Percentiles rank a stretch among this genome's conserved stretches.
Conservation (phyloP, 1,284 basidiomycete genomes). For the Apiotrichum mycotoxinovorans region DNA sequence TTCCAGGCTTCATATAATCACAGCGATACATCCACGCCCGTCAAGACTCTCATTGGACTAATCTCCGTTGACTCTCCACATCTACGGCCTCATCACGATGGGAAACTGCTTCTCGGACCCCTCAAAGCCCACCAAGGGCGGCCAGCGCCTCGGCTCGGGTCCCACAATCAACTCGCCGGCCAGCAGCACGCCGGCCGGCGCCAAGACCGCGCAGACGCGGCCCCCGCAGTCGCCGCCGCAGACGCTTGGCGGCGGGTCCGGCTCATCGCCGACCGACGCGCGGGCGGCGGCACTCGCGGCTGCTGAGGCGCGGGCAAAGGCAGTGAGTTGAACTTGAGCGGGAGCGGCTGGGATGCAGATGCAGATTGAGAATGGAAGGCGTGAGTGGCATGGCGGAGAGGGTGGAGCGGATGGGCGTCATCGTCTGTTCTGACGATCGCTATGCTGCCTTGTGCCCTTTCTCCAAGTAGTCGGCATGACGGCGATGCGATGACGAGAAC, state of each 20-base stretch:
- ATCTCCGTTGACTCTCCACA: background rate
- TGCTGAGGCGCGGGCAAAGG: slow-evolving; percentile 45
- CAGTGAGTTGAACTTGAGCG: slow-evolving; percentile 32
- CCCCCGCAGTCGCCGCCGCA: slow-evolving; percentile 20
- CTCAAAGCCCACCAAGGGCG: slow-evolving; percentile 23
- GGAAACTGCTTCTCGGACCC: slow-evolving; percentile 51
- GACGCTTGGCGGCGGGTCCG: slow-evolving; percentile 18
- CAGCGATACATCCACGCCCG: no score
- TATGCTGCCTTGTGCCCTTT: no score
- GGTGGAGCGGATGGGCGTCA: no score
- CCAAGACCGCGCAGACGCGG: background rate
- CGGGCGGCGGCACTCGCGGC: slow-evolving; percentile 42
- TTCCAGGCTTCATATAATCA: no score
- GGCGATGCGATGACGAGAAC: no score
- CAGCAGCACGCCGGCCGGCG: background rate
- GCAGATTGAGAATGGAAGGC: no score
- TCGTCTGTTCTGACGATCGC: no score
- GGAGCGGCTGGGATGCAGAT: no score
- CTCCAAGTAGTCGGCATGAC: no score
- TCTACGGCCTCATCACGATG: slow-evolving; percentile 22
- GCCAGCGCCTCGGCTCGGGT: slow-evolving; percentile 43
- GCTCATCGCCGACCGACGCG: slow-evolving; percentile 18
- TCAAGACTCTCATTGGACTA: background rate
- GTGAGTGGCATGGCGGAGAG: no score
- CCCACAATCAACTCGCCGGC: slow-evolving; percentile 9